Conservation (phyloP, 352 stramenopile species). For the Pythium chondricola region DNA sequence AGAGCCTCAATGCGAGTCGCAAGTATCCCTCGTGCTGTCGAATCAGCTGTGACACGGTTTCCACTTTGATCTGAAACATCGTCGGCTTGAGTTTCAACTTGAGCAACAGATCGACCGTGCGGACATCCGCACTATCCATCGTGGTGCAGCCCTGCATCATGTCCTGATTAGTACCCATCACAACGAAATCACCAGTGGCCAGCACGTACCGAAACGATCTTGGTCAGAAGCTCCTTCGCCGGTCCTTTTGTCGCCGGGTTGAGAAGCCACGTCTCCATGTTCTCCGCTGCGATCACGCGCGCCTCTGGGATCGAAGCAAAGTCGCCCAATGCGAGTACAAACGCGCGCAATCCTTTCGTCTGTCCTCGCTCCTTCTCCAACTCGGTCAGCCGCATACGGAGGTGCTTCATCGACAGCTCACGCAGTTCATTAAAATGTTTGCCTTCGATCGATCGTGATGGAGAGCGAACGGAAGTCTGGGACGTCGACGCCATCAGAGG, state of each 20-base stretch:
- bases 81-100: slow-evolving; percentile 86
- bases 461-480: too few relatives aligned
- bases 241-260: slow-evolving; percentile 72
- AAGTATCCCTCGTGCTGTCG: slow-evolving; percentile 65
- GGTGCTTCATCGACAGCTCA: slow-evolving; percentile 64
- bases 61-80: slow-evolving; percentile 85
- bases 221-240: slow-evolving; percentile 65
- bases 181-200: background rate
- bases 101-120: slow-evolving; percentile 64
- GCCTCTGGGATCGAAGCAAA: slow-evolving; percentile 55
- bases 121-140: slow-evolving; percentile 43
- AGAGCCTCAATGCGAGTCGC: slow-evolving; percentile 56
- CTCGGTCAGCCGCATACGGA: slow-evolving; percentile 52
- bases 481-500: slow-evolving; percentile 30
- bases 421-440: slow-evolving; percentile 42
- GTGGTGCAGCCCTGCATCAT: slow-evolving; percentile 55
- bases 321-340: slow-evolving; percentile 70
- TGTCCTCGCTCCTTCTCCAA: slow-evolving; percentile 62
- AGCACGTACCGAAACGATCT: slow-evolving; percentile 40
- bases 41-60: slow-evolving; percentile 77
- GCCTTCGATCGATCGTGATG: slow-evolving; percentile 41
- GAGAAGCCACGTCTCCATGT: slow-evolving; percentile 73
- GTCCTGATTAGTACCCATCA: background rate
- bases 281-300: slow-evolving; percentile 60
- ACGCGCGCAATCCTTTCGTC: slow-evolving; percentile 56